Evolutionary conservation across 306 rosid genomes (phyloP), one percentile per base, ranked within the genome.

Genomic region (Cicer judaicum): DNA sequence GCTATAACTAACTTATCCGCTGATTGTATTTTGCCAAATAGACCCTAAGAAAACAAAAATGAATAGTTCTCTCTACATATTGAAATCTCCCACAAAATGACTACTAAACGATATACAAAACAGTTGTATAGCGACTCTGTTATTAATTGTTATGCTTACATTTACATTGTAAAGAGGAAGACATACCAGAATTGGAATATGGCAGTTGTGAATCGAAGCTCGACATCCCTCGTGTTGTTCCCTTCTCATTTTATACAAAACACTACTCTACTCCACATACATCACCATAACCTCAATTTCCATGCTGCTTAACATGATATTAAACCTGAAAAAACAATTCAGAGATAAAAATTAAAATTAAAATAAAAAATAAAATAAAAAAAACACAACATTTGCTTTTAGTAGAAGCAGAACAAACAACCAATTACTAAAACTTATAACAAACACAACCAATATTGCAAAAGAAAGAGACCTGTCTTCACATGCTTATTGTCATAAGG

Each of bases 171-270:
- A 24, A 65, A 54, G 34, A 49, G 49, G 44, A 72, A 49, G 34
- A 40, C 54, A 48, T 80, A 84, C 84, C 73, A 56, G 80, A 68
- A 80, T 84, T 77, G 75, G 75, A 49, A 68, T 34, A 44, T 12
- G 78, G 78, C 8, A 77, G 54, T 9, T 77, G 78, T 29, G 82
- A 73, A 84, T 80, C 24, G 41, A 77, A 77, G 82, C 80, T 64
- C 48, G 72, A 83, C 80, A 84, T 80, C 72, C 79, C 80, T 50
- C 80, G 74, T 69, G 66, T 47, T 8, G 75, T 10, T 66, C 76
- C 77, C 74, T 68, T 79, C 72, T 83, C 84, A 83, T 79, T 79
- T 75, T 83, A 75, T 57, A 56, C 79, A 16, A 53, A 77, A 21
- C 68, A 18, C 77, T 18, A 34, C 21, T 56, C 70, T 52, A 72